These are phyloP conservation scores for Otatea glauca DNA, from an alignment of 176 grass and related monocot genomes.

Conservation along the genomic window DNA sequence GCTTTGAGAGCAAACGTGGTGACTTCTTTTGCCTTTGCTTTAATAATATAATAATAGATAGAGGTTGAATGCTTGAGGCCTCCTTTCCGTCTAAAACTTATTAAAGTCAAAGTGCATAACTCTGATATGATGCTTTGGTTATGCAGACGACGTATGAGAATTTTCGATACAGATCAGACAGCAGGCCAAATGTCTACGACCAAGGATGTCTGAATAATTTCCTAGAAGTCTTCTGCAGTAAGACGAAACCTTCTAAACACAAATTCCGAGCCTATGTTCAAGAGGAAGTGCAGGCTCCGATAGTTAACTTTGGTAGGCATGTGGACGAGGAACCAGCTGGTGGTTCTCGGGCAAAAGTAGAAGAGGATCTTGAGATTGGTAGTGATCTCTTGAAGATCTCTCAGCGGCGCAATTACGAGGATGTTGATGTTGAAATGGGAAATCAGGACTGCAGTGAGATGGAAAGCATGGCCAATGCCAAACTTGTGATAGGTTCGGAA, in stretches of 20 bases:
- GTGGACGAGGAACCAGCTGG: constrained; percentile 58
- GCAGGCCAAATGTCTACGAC: constrained; percentile 67
- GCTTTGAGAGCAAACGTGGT: too few relatives aligned
- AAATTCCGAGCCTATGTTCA: constrained; percentile 67
- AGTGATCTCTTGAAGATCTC: constrained; percentile 89
- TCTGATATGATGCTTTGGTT: constrained; percentile 19
- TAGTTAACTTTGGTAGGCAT: constrained; percentile 49
- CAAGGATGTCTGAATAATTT: constrained; percentile 81
- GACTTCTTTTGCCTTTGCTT: too few relatives aligned
- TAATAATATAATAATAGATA: too few relatives aligned
- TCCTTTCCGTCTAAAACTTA: not conserved
- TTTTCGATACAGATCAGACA: constrained; percentile 83
- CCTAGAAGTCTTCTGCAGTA: constrained; percentile 62
- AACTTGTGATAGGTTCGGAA: constrained; percentile 35
- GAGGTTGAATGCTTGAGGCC: not conserved
- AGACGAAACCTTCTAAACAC: constrained; percentile 78
- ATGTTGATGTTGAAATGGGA: constrained; percentile 58
- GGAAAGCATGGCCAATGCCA: constrained; percentile 41
- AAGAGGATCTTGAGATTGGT: constrained; percentile 93
- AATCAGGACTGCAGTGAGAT: constrained; percentile 53
- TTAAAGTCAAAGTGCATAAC: not conserved
- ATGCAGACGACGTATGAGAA: constrained; percentile 96
- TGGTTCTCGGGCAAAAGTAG: constrained; percentile 78
- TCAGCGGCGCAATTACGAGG: constrained; percentile 69
- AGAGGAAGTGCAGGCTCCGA: constrained; percentile 62